Conservation (phyloP, 148 eudicot species). For the Spergularia bocconei region DNA sequence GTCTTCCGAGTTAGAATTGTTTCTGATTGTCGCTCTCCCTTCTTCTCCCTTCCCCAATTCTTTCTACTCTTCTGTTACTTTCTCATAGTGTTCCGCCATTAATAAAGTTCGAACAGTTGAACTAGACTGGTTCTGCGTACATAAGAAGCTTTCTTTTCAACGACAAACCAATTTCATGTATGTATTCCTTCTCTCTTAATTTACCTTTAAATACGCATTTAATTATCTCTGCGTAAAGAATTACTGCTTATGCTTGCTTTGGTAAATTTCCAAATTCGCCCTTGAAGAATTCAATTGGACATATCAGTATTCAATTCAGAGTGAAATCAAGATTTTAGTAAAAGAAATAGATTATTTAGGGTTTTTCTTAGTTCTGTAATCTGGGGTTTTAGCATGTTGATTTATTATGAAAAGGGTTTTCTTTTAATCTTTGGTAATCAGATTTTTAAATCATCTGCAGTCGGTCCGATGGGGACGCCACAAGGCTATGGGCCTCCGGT, state of each 20-base stretch:
- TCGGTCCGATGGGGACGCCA: conserved; percentile 67
- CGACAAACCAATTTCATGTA: background rate
- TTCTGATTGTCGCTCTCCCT: no score
- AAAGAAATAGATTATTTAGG: background rate
- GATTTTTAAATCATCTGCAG: conserved; percentile 49
- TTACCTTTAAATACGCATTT: background rate
- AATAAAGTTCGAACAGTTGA: background rate
- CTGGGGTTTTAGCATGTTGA: no score
- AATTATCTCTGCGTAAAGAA: background rate
- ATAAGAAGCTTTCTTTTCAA: background rate
- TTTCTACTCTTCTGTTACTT: no score
- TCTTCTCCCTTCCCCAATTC: no score
- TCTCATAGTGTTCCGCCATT: no score
- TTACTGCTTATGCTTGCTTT: background rate
- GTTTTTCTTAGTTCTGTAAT: no score
- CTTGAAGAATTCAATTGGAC: background rate
- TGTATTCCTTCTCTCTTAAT: background rate
- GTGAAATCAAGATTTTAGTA: background rate
- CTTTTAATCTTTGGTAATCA: conserved; percentile 7
- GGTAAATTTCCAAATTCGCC: background rate
- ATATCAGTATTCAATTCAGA: background rate
- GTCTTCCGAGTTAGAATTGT: no score
- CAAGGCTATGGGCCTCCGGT: conserved; percentile 61
- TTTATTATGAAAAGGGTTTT: background rate
- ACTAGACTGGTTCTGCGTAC: no score